Conservation (phyloP, 2,329 filamentous ascomycete species). For the Colletotrichum plurivorum region DNA sequence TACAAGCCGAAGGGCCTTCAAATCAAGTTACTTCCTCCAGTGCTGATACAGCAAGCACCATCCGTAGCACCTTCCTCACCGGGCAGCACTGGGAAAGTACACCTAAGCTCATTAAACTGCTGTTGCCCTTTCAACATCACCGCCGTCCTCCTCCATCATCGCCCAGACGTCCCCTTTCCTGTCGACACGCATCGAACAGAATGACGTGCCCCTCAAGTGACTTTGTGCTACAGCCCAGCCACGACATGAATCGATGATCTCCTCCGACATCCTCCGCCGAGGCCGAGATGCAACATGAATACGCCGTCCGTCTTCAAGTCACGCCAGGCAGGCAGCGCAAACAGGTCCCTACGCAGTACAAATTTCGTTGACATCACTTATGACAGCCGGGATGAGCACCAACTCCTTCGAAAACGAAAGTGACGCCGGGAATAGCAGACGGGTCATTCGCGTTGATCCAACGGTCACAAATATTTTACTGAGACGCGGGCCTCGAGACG, state of each 20-base stretch:
- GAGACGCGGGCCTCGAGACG: not conserved
- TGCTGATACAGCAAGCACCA: too few relatives aligned
- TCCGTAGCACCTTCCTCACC: too few relatives aligned
- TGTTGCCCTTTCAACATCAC: too few relatives aligned
- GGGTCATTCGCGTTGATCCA: constrained; percentile 1
- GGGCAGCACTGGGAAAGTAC: too few relatives aligned
- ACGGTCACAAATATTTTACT: not conserved
- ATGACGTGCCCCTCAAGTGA: not conserved
- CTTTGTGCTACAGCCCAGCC: not conserved
- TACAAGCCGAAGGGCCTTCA: too few relatives aligned
- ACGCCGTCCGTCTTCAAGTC: too few relatives aligned
- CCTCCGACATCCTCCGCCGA: not conserved
- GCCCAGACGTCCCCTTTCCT: too few relatives aligned
- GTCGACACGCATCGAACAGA: too few relatives aligned
- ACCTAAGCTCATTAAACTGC: too few relatives aligned
- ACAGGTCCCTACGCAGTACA: not conserved
- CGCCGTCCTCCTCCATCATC: too few relatives aligned
- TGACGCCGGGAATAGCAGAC: not conserved
- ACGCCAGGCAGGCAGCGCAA: not conserved
- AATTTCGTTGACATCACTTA: constrained; percentile 4
- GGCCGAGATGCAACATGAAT: not conserved
- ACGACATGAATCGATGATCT: not conserved
- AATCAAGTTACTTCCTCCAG: too few relatives aligned
- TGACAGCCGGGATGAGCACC: not conserved
- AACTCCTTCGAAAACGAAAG: not conserved